Evolutionary conservation across 192 early-diverging fungal genomes (phyloP).

Genomic region (Coemansia sp.): DNA sequence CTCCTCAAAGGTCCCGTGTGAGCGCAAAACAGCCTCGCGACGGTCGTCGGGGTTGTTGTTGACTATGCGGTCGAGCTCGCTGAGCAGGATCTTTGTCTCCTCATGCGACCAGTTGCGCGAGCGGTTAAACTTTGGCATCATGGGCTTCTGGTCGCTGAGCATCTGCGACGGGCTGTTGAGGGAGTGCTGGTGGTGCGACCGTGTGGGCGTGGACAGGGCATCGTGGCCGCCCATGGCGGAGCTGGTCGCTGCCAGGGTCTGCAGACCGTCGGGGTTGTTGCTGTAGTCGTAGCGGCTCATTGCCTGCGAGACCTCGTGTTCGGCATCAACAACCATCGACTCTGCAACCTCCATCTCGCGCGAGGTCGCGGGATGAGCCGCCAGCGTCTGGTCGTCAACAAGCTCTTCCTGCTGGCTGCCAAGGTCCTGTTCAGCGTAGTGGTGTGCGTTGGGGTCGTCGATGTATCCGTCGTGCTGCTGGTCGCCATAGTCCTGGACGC

Average conservation of each 20-base stretch:
- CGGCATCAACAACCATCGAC: slow-evolving; percentile 42
- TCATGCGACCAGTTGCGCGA: slow-evolving; percentile 56
- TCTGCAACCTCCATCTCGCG: slow-evolving; percentile 48
- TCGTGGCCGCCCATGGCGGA: slow-evolving; percentile 43
- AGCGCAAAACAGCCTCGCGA: slow-evolving; percentile 46
- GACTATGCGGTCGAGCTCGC: slow-evolving; percentile 53
- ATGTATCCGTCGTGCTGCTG: slow-evolving; percentile 30
- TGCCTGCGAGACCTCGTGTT: slow-evolving; percentile 45
- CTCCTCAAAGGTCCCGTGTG: slow-evolving; percentile 51
- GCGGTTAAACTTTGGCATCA: slow-evolving; percentile 58
- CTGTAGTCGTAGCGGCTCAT: slow-evolving; percentile 45
- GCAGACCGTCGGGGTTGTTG: slow-evolving; percentile 45
- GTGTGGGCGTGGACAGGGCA: slow-evolving; percentile 21
- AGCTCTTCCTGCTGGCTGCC: slow-evolving; percentile 22
- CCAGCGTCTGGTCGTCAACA: slow-evolving; percentile 51
- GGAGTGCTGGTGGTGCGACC: slow-evolving; percentile 14
- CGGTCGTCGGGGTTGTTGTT: slow-evolving; percentile 50
- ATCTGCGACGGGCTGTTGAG: slow-evolving; percentile 26
- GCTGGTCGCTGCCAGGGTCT: slow-evolving; percentile 55
- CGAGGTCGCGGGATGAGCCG: slow-evolving; percentile 43
- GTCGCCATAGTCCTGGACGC: slow-evolving; percentile 22
- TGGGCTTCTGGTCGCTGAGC: slow-evolving; percentile 48
- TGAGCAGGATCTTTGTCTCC: slow-evolving; percentile 52
- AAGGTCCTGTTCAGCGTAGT: slow-evolving; percentile 27
- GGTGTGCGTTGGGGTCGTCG: slow-evolving; percentile 26